Evolutionary conservation across 1,284 basidiomycete species (phyloP), one percentile per base, ranked within the genome.

Genomic region (Trichosporon sp.): DNA sequence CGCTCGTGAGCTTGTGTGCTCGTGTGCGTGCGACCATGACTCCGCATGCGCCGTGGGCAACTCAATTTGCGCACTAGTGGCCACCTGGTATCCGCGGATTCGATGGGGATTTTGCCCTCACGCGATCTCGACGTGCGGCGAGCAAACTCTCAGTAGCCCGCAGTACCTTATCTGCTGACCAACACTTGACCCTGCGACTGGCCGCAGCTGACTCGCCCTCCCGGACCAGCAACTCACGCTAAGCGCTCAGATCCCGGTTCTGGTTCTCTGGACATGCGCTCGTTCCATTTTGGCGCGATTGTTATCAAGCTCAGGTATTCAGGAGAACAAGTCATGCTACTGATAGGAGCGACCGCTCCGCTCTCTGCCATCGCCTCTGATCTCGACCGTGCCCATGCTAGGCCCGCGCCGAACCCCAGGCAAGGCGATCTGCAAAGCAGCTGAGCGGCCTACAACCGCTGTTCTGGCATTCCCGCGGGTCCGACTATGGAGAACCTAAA

Each of bases 101-200:
- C 43, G n/a, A 14, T 14, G 43, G 43, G 12, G 12, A 14, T 43
- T 14, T 4, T 16, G 43, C 43, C 16, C 3, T n/a, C 43, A 4
- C 43, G 43, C n/a, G 14, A 46, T 14, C 16, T n/a, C 14, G 16
- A 46, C 19, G 16, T 54, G 51, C 51, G 51, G 51, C 51, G 51
- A 54, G 21, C 19, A 19, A 10, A 10, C 51, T 7, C 2, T 16
- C 16, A 10, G 7, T 54, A 54, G 51, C 51, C 19, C 51, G 51
- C 51, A 54, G 8, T 16, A 2, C 6, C 51, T 54, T 54, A 54
- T 54, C 51, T 54, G 51, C 51, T 54, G n/a, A 54, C 51, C 51
- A 54, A 26, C 51, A 21, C 21, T 6, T 6, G n/a, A 16, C 51
- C 19, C 51, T 21, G 51, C 21, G 51, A 54, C 19, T 54, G 51